Percentiles rank a stretch among this genome's conserved stretches.
Conservation (phyloP, 2,329 filamentous ascomycete species). For the Apiospora marii region DNA sequence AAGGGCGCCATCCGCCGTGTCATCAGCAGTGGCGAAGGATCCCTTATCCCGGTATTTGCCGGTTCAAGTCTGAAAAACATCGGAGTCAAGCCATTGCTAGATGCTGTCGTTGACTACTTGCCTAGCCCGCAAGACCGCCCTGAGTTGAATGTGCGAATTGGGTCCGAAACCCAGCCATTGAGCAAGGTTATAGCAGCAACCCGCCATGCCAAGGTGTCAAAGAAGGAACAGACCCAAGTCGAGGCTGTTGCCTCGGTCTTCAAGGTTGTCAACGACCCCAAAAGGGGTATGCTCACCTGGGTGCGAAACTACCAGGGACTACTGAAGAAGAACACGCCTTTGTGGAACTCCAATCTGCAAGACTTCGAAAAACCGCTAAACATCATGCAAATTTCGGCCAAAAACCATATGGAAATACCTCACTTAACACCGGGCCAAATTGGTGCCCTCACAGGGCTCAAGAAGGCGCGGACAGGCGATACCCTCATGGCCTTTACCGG, state of each 20-base stretch:
- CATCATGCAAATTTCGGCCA: slow-evolving; percentile 88
- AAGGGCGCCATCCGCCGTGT: slow-evolving; percentile 77
- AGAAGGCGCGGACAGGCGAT: slow-evolving; percentile 91
- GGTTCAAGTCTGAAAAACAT: slow-evolving; percentile 95
- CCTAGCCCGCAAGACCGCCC: slow-evolving; percentile 84
- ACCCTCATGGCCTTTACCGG: slow-evolving; percentile 80
- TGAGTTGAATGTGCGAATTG: slow-evolving; percentile 78
- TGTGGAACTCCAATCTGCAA: slow-evolving; percentile 88
- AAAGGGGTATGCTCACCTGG: slow-evolving; percentile 88
- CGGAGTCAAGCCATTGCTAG: slow-evolving; percentile 89
- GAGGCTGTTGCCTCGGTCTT: slow-evolving; percentile 75
- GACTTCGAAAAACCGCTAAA: slow-evolving; percentile 81
- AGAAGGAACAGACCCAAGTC: slow-evolving; percentile 46
- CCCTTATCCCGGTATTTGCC: slow-evolving; percentile 85
- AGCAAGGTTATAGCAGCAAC: slow-evolving; percentile 48
- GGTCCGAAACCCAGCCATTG: slow-evolving; percentile 57
- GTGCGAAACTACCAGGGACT: slow-evolving; percentile 90
- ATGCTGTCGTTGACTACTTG: slow-evolving; percentile 86
- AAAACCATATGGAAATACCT: slow-evolving; percentile 84
- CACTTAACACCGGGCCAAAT: slow-evolving; percentile 88
- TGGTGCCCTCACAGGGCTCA: slow-evolving; percentile 89
- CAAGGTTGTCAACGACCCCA: slow-evolving; percentile 91
- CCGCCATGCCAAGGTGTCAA: slow-evolving; percentile 36
- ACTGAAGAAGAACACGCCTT: slow-evolving; percentile 74
- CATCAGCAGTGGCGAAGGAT: slow-evolving; percentile 72